phyloP scores from a whole-genome alignment of 257 asterid species.

The Ilex aquifolium region DNA sequence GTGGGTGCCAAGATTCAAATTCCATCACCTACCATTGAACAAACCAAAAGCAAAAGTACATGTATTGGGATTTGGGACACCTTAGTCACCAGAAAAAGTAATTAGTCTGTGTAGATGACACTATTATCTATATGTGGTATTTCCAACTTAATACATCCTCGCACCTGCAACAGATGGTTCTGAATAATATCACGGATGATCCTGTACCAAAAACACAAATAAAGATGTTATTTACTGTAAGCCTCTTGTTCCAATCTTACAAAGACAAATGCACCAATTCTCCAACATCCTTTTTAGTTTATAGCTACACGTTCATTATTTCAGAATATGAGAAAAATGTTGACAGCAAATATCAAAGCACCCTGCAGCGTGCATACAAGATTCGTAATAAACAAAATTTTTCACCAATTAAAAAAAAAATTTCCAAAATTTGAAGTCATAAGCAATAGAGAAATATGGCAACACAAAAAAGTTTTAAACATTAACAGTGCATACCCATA shows the following conservation, averaged over 20 bases:
- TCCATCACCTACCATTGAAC: no score
- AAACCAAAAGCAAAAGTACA: no score
- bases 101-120: not conserved
- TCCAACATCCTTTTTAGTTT: not conserved
- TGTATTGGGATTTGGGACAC: no score
- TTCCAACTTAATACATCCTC: constrained; percentile 13
- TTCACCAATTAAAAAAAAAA: no score
- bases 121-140: constrained; percentile 5
- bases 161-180: constrained; percentile 88
- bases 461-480: constrained; percentile 6
- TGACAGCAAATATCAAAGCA: not conserved
- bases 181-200: constrained; percentile 91
- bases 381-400: not conserved
- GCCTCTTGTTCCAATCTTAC: not conserved
- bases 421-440: no score
- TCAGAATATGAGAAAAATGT: not conserved
- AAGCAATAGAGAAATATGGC: no score
- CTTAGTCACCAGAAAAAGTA: not conserved
- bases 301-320: not conserved
- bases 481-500: constrained; percentile 63
- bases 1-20: no score
- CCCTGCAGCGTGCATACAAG: not conserved
- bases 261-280: constrained; percentile 7
- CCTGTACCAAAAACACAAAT: constrained; percentile 34
- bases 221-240: not conserved